Percentiles rank a stretch among this genome's conserved stretches.
These are phyloP conservation scores for Polysphondylium violaceum DNA, from an alignment of 78 protist species.

Conservation along the genomic window DNA sequence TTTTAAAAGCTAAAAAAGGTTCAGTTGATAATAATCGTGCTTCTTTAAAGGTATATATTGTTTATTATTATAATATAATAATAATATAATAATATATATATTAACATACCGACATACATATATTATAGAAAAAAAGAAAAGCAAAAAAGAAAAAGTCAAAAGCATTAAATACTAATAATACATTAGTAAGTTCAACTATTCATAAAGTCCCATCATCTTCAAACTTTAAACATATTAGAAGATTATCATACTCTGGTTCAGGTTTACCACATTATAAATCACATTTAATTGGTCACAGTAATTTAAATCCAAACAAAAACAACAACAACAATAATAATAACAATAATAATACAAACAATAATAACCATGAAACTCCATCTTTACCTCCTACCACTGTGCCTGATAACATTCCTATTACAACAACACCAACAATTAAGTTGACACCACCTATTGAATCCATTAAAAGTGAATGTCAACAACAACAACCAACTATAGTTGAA, in stretches of 20 bases:
- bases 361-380: not conserved
- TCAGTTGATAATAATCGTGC: constrained; percentile 12
- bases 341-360: not conserved
- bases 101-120: not conserved
- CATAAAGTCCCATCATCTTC: not conserved
- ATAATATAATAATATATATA: not conserved
- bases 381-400: not conserved
- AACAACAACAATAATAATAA: constrained; percentile 17
- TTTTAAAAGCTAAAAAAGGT: constrained; percentile 63
- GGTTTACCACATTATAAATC: not conserved
- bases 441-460: too few species aligned
- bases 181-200: not conserved
- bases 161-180: too few species aligned
- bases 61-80: not conserved
- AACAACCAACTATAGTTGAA: too few species aligned
- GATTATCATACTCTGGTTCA: not conserved
- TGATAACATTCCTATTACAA: constrained; percentile 5
- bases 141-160: constrained; percentile 29
- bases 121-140: constrained; percentile 39
- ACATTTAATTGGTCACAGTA: not conserved
- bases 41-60: constrained; percentile 34
- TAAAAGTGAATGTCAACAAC: too few species aligned
- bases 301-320: constrained; percentile 21
- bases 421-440: not conserved
- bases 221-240: constrained; percentile 4